Conservation (phyloP, 2,329 filamentous ascomycete genomes). For the Ceratocystis colombiana region DNA sequence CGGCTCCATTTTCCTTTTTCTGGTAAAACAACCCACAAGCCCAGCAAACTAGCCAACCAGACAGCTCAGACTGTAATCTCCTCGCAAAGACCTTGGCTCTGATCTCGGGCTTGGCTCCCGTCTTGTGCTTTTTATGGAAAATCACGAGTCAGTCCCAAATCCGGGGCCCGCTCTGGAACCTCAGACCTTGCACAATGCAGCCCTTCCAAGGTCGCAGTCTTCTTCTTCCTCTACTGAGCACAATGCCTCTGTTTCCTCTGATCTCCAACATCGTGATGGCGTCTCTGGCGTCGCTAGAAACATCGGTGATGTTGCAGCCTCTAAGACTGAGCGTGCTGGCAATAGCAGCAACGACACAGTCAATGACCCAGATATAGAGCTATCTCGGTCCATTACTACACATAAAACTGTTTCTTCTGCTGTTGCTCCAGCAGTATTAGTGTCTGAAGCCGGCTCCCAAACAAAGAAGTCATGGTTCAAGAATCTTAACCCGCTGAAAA, state of each 20-base stretch:
- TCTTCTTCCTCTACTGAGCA: background rate
- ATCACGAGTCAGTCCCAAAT: conserved; percentile 13
- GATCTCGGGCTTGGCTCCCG: background rate
- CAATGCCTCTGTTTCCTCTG: background rate
- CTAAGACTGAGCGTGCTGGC: background rate
- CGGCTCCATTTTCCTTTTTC: background rate
- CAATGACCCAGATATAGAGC: background rate
- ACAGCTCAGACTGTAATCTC: background rate
- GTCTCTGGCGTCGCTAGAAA: background rate
- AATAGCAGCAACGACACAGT: conserved; percentile 2
- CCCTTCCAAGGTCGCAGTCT: background rate
- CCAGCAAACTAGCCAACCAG: background rate
- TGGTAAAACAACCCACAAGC: background rate
- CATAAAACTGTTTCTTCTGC: background rate
- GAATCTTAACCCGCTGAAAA: conserved; percentile 50
- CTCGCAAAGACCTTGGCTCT: background rate
- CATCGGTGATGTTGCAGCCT: background rate
- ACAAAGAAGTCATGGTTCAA: conserved; percentile 47
- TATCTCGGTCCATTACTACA: background rate
- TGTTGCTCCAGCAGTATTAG: background rate
- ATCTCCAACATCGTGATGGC: background rate
- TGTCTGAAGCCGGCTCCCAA: background rate
- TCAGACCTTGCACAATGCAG: background rate
- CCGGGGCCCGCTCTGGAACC: conserved; percentile 21
- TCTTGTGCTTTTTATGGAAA: conserved; percentile 19